A percentile compares a stretch with the other conserved stretches of the same genome.
Conservation (phyloP, 2,329 filamentous ascomycete species). For the Fusarium anguioides region DNA sequence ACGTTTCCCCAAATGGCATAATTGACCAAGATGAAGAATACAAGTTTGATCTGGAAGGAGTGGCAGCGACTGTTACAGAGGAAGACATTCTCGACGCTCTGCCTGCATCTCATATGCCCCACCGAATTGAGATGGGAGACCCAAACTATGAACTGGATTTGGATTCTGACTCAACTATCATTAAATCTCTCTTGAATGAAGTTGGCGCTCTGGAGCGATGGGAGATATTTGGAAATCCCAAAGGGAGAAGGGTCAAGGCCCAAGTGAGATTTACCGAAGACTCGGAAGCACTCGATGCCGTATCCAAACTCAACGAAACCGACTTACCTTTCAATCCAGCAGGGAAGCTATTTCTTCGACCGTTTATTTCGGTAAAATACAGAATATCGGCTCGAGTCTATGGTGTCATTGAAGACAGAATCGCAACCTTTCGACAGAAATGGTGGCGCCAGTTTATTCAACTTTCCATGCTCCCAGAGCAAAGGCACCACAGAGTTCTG, state of each 20-base stretch:
- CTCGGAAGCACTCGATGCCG: slow-evolving; percentile 51
- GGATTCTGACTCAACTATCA: slow-evolving; percentile 30
- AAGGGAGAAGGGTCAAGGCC: slow-evolving; percentile 53
- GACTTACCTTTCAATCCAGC: slow-evolving; percentile 46
- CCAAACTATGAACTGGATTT: slow-evolving; percentile 42
- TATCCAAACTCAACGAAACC: slow-evolving; percentile 46
- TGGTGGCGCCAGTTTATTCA: slow-evolving; percentile 48
- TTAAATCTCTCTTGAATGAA: slow-evolving; percentile 47
- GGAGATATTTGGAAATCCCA: slow-evolving; percentile 38
- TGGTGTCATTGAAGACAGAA: slow-evolving; percentile 43
- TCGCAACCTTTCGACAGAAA: slow-evolving; percentile 43
- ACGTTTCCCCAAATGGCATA: no score
- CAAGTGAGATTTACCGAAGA: slow-evolving; percentile 54
- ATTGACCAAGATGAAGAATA: background rate
- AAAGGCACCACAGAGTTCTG: slow-evolving; percentile 34
- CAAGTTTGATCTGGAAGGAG: background rate
- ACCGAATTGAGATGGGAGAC: background rate
- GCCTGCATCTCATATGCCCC: background rate
- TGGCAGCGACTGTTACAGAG: background rate
- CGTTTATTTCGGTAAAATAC: slow-evolving; percentile 53
- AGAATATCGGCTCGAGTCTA: slow-evolving; percentile 52
- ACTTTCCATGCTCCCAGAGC: background rate
- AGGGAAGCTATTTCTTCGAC: slow-evolving; percentile 51
- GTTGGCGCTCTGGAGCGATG: slow-evolving; percentile 52
- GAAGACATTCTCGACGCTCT: slow-evolving; percentile 20